Evolutionary conservation across 1,139 yeast species (phyloP).

Genomic region (Pichia sorboxylosa): DNA sequence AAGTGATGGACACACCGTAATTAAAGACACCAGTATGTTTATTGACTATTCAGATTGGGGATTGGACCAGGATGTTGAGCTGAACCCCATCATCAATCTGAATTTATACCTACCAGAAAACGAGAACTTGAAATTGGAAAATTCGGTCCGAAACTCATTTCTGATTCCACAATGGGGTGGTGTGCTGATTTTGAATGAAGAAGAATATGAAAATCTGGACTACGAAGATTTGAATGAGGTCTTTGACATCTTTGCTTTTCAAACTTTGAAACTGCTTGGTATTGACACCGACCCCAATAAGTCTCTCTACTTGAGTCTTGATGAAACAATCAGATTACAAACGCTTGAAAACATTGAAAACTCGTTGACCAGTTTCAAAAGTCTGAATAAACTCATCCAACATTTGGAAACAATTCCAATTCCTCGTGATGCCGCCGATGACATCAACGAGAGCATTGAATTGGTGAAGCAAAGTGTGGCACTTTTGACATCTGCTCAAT

Average conservation of each 20-base stretch:
- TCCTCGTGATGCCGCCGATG: constrained; percentile 49
- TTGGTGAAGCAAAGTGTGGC: constrained; percentile 14
- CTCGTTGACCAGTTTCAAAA: constrained; percentile 48
- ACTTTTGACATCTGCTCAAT: constrained; percentile 14
- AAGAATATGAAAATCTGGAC: constrained; percentile 5
- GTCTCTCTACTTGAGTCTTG: constrained; percentile 53
- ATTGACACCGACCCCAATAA: constrained; percentile 31
- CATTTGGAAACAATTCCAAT: constrained; percentile 71
- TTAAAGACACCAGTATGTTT: constrained; percentile 48
- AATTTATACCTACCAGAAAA: constrained; percentile 51
- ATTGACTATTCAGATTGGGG: constrained; percentile 76
- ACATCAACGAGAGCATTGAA: constrained; percentile 32
- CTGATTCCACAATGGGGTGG: constrained; percentile 91
- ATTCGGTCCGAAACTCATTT: constrained; percentile 52
- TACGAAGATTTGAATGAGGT: constrained; percentile 31
- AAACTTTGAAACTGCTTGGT: constrained; percentile 64
- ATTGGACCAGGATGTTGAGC: constrained; percentile 35
- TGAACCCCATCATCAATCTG: constrained; percentile 59
- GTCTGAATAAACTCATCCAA: constrained; percentile 56
- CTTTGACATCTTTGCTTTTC: constrained; percentile 63
- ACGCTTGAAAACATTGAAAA: constrained; percentile 41
- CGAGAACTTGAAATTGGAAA: constrained; percentile 30
- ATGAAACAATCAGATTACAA: constrained; percentile 49
- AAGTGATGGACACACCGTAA: constrained; percentile 1
- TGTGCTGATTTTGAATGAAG: constrained; percentile 38